Evolutionary conservation across 208 protist genomes (phyloP).

Genomic region (Wallacemonas sp.): DNA sequence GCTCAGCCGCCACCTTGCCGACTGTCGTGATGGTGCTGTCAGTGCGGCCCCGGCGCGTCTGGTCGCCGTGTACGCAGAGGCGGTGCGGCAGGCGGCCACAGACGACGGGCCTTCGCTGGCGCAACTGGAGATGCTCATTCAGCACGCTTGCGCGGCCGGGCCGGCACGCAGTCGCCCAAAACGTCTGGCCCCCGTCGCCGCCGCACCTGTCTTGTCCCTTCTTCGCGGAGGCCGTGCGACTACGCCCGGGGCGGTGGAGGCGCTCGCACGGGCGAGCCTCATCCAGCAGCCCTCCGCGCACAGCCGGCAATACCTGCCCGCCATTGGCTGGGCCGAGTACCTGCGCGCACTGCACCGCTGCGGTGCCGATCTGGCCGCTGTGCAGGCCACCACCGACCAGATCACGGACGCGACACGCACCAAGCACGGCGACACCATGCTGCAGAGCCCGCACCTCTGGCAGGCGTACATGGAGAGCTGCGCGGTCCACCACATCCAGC

Average conservation of each 20-base stretch:
- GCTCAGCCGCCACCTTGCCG: neutral
- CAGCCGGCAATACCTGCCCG: constrained; percentile 52
- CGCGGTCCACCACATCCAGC: constrained; percentile 21
- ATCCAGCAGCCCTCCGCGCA: neutral
- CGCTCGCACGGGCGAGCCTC: neutral
- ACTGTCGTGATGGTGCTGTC: neutral
- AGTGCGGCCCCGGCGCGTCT: neutral
- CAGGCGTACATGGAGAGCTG: constrained; percentile 63
- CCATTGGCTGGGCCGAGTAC: constrained; percentile 68
- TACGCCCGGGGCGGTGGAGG: neutral
- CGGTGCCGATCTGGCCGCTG: constrained; percentile 39
- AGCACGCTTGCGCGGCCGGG: neutral
- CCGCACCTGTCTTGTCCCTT: neutral
- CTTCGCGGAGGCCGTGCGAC: neutral
- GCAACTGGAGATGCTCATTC: neutral
- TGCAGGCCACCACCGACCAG: constrained; percentile 54
- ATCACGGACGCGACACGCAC: constrained; percentile 58
- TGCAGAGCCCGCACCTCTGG: constrained; percentile 63
- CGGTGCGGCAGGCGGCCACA: neutral
- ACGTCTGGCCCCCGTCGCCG: neutral
- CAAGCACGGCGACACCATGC: constrained; percentile 39
- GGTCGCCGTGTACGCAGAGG: neutral
- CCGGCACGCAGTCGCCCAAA: neutral
- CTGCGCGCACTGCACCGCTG: constrained; percentile 52
- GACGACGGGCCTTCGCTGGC: too few relatives aligned